These are phyloP conservation scores for Heracleum sosnowskyi DNA, from an alignment of 129 eudicot species.

Conservation along the genomic window DNA sequence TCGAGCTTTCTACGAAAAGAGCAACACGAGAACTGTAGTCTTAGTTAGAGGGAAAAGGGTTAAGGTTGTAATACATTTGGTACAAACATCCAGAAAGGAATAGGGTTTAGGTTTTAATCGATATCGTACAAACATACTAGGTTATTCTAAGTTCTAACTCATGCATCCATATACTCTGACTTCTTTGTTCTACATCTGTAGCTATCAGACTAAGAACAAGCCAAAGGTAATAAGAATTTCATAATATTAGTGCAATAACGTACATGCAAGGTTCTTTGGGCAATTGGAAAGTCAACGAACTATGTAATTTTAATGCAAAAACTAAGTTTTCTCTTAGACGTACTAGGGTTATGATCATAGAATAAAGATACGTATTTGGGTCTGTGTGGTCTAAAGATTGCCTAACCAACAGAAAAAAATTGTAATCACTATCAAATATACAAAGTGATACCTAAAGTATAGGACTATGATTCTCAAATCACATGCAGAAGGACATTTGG, in stretches of 20 bases:
- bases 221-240: background rate
- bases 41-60: no score
- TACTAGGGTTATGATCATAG: background rate
- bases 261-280: background rate
- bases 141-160: background rate
- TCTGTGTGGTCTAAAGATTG: background rate
- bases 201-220: background rate
- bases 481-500: background rate
- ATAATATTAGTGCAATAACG: background rate
- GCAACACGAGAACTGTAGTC: no score
- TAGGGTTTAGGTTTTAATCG: no score
- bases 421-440: background rate
- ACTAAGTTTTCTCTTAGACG: background rate
- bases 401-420: background rate
- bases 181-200: background rate
- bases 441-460: background rate
- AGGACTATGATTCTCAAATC: background rate
- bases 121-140: background rate
- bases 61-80: no score
- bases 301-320: background rate
- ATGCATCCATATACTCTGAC: background rate
- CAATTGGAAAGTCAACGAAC: background rate
- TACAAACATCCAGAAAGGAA: no score
- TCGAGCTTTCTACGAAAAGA: background rate
- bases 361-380: background rate